Conservation (phyloP, 805 yeast genomes). For the Candida incommunis region DNA sequence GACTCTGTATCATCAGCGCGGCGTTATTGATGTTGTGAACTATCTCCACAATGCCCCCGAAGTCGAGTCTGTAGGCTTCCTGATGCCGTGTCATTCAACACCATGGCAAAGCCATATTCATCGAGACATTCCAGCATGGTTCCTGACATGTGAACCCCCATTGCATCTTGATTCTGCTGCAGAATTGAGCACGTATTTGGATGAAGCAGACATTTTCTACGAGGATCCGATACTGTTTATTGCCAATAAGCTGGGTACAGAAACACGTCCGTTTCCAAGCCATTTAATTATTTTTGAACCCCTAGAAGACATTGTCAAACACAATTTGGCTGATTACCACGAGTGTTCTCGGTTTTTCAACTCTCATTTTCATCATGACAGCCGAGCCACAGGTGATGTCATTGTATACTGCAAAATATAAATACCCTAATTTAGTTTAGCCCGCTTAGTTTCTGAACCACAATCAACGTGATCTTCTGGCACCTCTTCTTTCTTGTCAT, state of each 20-base stretch:
- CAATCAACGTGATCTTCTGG: background rate
- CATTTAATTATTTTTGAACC: constrained; percentile 62
- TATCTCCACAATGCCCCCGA: constrained; percentile 30
- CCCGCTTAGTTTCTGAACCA: background rate
- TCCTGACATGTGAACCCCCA: constrained; percentile 89
- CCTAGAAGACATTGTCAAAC: constrained; percentile 32
- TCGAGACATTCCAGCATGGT: constrained; percentile 48
- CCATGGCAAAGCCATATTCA: constrained; percentile 87
- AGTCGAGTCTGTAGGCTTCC: constrained; percentile 51
- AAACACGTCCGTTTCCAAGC: constrained; percentile 36
- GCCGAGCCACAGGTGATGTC: constrained; percentile 64
- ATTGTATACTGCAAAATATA: constrained; percentile 33
- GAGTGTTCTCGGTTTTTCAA: constrained; percentile 52
- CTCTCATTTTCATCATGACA: constrained; percentile 75
- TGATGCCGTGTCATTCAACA: constrained; percentile 95
- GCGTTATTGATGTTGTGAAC: constrained; percentile 58
- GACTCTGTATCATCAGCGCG: constrained; percentile 68
- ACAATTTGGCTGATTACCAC: constrained; percentile 21
- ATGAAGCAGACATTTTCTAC: constrained; percentile 79
- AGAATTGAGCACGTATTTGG: constrained; percentile 41
- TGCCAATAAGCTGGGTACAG: constrained; percentile 24
- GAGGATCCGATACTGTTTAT: constrained; percentile 49
- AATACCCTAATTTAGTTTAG: background rate
- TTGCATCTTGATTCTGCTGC: constrained; percentile 20
- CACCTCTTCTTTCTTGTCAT: constrained; percentile 4